Base-by-base conservation (phyloP, 2,329 filamentous ascomycete genomes). In the Xylariomycetidae sp. region DNA sequence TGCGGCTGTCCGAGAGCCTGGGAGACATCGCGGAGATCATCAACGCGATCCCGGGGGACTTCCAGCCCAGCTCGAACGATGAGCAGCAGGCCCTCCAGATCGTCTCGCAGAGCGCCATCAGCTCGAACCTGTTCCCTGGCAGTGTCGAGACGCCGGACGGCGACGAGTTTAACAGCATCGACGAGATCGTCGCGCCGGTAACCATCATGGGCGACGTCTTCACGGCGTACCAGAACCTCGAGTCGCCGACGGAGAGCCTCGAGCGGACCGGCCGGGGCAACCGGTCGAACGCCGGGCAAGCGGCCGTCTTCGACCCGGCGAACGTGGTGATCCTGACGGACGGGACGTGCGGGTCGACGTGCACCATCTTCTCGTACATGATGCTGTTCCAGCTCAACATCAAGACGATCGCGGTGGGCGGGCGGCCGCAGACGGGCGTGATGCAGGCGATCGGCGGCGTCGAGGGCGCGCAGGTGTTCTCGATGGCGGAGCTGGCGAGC, bases 271-370 rank as follows among this genome's bases (percentile, higher is more conserved):
- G 67, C 20, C 63, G 61, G 30, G 56, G 60, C 16, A 58, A 54
- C 42, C 54, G 58, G 7, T 45, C 59, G 4, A 63, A 66, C 42
- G 55, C 63, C 2, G n/a, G n/a, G n/a, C 61, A 63, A 1, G 49
- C 62, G 22, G 69, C 70, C 5, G 49, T 57, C n/a, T 77, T 78
- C 50, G 54, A 56, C 1, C 59, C 70, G 0, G 66, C 74, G 34
- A 64, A 78, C 46, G 63, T 77, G 14, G 62, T 75, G 18, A 52
- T 77, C 22, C 64, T 75, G 14, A 69, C 67, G 1, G 72, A 77
- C 42, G 72, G 71, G 19, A 67, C 68, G 34, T 78, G 73, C 45
- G 67, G 66, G 12, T 73, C 69, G 1, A 71, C 72, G 2, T 78
- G 73, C 51, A 66, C 70, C 11, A 64, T 74, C 23, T 75, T 78